These are phyloP conservation scores for Exidia glandulosa DNA, from an alignment of 768 basidiomycete genomes.

Conservation along the genomic window DNA sequence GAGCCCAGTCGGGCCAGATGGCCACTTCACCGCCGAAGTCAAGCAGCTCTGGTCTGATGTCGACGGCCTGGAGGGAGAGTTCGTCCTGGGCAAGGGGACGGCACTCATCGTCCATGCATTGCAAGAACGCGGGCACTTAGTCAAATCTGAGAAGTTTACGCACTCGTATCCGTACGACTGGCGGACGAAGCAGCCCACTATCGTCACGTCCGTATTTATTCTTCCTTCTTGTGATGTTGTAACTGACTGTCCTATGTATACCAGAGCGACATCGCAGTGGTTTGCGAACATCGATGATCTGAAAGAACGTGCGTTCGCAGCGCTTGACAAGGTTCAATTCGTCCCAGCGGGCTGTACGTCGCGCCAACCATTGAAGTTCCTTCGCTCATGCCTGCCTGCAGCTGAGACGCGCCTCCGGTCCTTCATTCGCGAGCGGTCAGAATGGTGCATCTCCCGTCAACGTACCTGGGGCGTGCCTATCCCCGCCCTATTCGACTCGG, in stretches of 20 bases:
- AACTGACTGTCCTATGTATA: not conserved
- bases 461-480: conserved; percentile 97
- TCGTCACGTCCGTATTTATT: conserved; percentile 54
- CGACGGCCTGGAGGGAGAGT: conserved; percentile 45
- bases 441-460: conserved; percentile 99
- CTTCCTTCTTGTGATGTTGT: not conserved
- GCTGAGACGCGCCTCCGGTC: conserved; percentile 83
- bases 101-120: conserved; percentile 56
- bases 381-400: conserved; percentile 17
- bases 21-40: conserved; percentile 55
- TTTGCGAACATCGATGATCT: conserved; percentile 86
- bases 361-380: not conserved
- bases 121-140: conserved; percentile 35
- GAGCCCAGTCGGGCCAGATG: conserved; percentile 75
- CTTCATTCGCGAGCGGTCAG: conserved; percentile 77
- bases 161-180: conserved; percentile 96
- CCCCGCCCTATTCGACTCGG: conserved; percentile 67
- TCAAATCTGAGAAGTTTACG: conserved; percentile 58
- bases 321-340: conserved; percentile 62
- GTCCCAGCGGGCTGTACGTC: conserved; percentile 61
- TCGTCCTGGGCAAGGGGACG: conserved; percentile 64
- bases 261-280: conserved; percentile 91
- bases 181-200: conserved; percentile 88
- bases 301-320: conserved; percentile 61
- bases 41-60: conserved; percentile 45